Evolutionary conservation across 495 filamentous ascomycete species (phyloP).

Genomic region (Penicillium coprophilum): DNA sequence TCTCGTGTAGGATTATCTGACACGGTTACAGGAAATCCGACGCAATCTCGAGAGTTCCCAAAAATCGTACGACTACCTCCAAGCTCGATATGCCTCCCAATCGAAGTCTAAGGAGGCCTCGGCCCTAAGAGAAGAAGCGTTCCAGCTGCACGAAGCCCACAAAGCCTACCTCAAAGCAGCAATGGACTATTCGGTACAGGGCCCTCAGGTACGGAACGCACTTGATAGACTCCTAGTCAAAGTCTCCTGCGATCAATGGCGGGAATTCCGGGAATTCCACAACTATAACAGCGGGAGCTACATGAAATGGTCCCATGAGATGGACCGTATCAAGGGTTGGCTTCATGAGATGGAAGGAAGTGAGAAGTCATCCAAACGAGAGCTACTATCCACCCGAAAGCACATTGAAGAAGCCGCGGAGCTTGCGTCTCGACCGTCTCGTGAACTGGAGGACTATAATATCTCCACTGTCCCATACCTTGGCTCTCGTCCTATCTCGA

Average conservation of each 20-base stretch:
- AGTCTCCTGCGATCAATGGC: constrained; percentile 81
- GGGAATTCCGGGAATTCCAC: constrained; percentile 69
- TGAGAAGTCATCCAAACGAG: constrained; percentile 73
- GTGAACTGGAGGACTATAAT: constrained; percentile 92
- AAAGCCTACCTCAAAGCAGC: constrained; percentile 88
- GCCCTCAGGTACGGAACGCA: constrained; percentile 74
- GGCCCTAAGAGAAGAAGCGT: constrained; percentile 88
- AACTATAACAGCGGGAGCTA: constrained; percentile 58
- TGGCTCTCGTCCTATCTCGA: constrained; percentile 66
- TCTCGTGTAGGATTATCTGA: constrained; percentile 21
- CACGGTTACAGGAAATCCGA: constrained; percentile 64
- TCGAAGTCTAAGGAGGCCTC: constrained; percentile 93
- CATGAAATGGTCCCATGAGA: constrained; percentile 66
- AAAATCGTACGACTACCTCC: constrained; percentile 73
- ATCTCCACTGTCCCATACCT: constrained; percentile 81
- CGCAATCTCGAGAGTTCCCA: constrained; percentile 75
- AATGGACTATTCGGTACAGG: constrained; percentile 87
- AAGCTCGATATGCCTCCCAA: constrained; percentile 77
- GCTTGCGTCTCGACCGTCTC: constrained; percentile 68
- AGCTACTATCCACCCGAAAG: constrained; percentile 73
- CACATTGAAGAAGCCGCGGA: constrained; percentile 82
- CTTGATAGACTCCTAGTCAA: constrained; percentile 84
- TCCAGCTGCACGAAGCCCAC: constrained; percentile 90
- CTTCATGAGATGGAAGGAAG: constrained; percentile 85
- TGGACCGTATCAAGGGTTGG: constrained; percentile 91